Evolutionary conservation across 2,329 filamentous ascomycete genomes (phyloP), one percentile per base, ranked within the genome.

Genomic region (Sarocladium brachiariae): DNA sequence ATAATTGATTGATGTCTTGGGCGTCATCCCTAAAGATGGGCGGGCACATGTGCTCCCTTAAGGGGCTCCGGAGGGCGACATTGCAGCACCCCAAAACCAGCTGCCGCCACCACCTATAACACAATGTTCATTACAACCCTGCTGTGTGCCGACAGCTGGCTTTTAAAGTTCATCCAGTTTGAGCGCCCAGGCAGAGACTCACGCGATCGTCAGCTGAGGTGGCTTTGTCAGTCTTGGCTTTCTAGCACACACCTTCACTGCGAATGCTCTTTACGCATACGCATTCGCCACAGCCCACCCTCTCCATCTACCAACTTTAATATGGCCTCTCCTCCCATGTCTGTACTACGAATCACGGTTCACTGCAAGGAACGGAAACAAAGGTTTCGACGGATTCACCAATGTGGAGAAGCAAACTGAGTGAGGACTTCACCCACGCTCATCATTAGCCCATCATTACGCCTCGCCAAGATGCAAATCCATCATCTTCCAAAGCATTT

Each of bases 201-300:
- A 47, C 43, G 43, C 43, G 27, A 47, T 47, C 43, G 10, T 31
- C 43, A 47, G 43, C 43, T 25, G 18, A 25, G 24, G 43, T 47
- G 43, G 43, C 43, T 31, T 33, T 33, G 43, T 25, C 7, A 21
- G 43, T 31, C 25, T 47, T 47, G 24, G 43, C 43, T 6, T 33
- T 21, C 11, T 33, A 5, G n/a, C 23, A 14, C n/a, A n/a, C n/a
- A 8, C 39, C 3, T 8, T 16, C 35, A 39, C 35, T 39, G 13
- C 18, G 16, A 25, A 30, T 7, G 13, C 27, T 7, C 27, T 30
- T 30, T 25, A 43, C 39, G 39, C 39, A 43, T 25, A 27, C 21
- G 21, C 39, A 43, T 24, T 6, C 16, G 34, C 7, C 16, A 9
- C 27, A 30, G 7, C 27, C 13, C 13, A 30, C 27, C 7, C n/a